phyloP scores from a whole-genome alignment of 495 filamentous ascomycete genomes.

The Mycothermus thermophilus region DNA sequence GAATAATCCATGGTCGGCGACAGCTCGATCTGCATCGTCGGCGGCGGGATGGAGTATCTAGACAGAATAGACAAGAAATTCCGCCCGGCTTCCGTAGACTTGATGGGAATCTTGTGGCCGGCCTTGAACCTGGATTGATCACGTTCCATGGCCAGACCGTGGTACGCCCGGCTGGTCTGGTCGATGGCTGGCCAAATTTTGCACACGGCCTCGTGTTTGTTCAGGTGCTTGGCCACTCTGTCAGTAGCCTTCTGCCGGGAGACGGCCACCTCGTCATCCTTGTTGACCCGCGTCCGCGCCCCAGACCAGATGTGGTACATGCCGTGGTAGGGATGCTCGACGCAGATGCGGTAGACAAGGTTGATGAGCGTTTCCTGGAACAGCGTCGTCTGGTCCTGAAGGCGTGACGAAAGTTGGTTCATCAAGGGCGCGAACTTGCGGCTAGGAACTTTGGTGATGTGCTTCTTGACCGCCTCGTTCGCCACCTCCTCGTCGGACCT shows the following conservation, averaged over 20 bases:
- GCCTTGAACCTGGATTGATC: slow-evolving; percentile 44
- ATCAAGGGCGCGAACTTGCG: slow-evolving; percentile 85
- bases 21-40: slow-evolving; percentile 75
- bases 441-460: slow-evolving; percentile 62
- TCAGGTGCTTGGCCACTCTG: slow-evolving; percentile 46
- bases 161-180: slow-evolving; percentile 59
- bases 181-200: slow-evolving; percentile 54
- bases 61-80: slow-evolving; percentile 43
- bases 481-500: slow-evolving; percentile 54
- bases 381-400: slow-evolving; percentile 48
- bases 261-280: slow-evolving; percentile 56
- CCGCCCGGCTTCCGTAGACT: slow-evolving; percentile 41
- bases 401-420: slow-evolving; percentile 88
- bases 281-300: slow-evolving; percentile 46
- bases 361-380: slow-evolving; percentile 66
- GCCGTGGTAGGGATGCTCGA: slow-evolving; percentile 86
- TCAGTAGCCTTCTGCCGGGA: slow-evolving; percentile 60
- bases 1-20: slow-evolving; percentile 62
- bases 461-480: slow-evolving; percentile 58
- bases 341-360: slow-evolving; percentile 67
- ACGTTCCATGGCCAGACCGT: slow-evolving; percentile 54
- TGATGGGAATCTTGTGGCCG: slow-evolving; percentile 49
- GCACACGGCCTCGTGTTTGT: slow-evolving; percentile 25
- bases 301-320: slow-evolving; percentile 91
- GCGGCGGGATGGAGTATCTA: slow-evolving; percentile 60